Evolutionary conservation across 441 rosid species (phyloP).

Genomic region (Gossypium davidsonii): DNA sequence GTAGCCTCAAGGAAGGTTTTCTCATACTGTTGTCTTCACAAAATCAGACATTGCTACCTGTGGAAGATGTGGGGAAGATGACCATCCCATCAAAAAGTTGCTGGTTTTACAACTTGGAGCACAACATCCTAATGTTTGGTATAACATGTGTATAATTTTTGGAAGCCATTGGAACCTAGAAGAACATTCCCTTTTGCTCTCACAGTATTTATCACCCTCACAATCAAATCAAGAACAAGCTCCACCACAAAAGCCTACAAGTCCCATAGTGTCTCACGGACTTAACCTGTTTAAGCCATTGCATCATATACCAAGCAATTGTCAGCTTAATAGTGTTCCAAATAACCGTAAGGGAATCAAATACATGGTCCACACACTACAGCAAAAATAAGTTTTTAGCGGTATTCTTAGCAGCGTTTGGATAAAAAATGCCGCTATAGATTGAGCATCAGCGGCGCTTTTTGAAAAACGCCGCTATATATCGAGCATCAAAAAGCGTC

Average conservation of each 20-base stretch:
- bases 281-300: constrained; percentile 32
- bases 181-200: constrained; percentile 56
- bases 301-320: constrained; percentile 24
- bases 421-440: too few relatives aligned
- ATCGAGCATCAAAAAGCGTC: too few relatives aligned
- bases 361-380: constrained; percentile 10
- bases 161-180: constrained; percentile 46
- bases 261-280: constrained; percentile 30
- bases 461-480: too few relatives aligned
- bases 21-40: constrained; percentile 55
- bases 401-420: too few relatives aligned
- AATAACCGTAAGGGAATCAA: constrained; percentile 21
- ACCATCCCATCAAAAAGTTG: constrained; percentile 58
- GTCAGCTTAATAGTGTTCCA: constrained; percentile 18
- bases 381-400: too few relatives aligned
- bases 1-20: constrained; percentile 66
- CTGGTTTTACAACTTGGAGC: constrained; percentile 52
- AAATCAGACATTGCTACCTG: constrained; percentile 41
- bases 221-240: constrained; percentile 65
- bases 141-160: constrained; percentile 32
- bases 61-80: constrained; percentile 83
- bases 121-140: constrained; percentile 30
- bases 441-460: too few relatives aligned
- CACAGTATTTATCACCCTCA: constrained; percentile 67
- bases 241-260: constrained; percentile 26